Conservation (phyloP, 352 stramenopile species). For the Hyaloperonospora arabidopsidis region DNA sequence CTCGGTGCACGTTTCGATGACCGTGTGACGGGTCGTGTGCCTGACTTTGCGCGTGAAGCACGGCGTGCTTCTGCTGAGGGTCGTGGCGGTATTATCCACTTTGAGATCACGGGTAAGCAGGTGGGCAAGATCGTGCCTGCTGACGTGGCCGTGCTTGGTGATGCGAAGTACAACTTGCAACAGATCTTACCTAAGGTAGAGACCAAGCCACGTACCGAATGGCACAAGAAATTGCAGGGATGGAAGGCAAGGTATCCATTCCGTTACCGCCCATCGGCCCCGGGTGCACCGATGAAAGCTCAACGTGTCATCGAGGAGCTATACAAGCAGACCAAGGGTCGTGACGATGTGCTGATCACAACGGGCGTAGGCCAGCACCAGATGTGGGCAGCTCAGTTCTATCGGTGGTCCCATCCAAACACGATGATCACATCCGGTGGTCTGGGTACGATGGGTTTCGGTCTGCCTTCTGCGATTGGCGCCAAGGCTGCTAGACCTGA, state of each 20-base stretch:
- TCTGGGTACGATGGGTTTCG: slow-evolving; percentile 93
- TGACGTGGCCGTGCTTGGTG: slow-evolving; percentile 67
- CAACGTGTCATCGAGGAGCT: slow-evolving; percentile 92
- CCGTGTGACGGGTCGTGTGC: slow-evolving; percentile 90
- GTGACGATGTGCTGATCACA: slow-evolving; percentile 89
- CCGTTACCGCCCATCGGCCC: slow-evolving; percentile 71
- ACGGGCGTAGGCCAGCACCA: slow-evolving; percentile 94
- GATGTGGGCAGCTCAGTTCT: slow-evolving; percentile 95
- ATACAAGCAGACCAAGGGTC: slow-evolving; percentile 89
- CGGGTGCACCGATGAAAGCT: slow-evolving; percentile 83
- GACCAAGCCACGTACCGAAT: slow-evolving; percentile 79
- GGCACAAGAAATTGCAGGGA: slow-evolving; percentile 86
- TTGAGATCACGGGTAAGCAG: slow-evolving; percentile 89
- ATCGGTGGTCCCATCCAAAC: slow-evolving; percentile 91
- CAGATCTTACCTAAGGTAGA: slow-evolving; percentile 79
- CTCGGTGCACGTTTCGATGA: slow-evolving; percentile 94
- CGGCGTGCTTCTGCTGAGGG: slow-evolving; percentile 85
- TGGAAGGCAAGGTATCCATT: slow-evolving; percentile 92
- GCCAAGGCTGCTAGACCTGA: slow-evolving; percentile 90
- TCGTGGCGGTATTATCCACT: slow-evolving; percentile 92
- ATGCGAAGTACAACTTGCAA: slow-evolving; percentile 90
- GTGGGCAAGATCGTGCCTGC: slow-evolving; percentile 81
- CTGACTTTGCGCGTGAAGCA: slow-evolving; percentile 90
- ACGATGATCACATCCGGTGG: slow-evolving; percentile 91
- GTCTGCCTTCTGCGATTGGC: slow-evolving; percentile 89